Conservation (phyloP, 2,329 filamentous ascomycete genomes). For the Cryoendolithus antarcticus region DNA sequence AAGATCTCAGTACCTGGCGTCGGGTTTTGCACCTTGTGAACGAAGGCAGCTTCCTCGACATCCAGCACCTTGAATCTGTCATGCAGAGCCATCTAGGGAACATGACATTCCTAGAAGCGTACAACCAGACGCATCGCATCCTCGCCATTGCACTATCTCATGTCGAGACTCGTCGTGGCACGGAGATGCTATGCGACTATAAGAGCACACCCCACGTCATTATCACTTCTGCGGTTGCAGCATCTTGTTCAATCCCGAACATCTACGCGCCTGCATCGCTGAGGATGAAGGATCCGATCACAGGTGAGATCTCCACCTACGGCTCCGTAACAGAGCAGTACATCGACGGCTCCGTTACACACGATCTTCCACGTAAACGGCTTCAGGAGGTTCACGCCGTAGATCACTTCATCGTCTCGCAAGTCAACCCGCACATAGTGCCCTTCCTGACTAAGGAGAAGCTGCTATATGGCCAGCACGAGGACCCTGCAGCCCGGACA, state of each 20-base stretch:
- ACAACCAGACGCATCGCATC: slow-evolving; percentile 83
- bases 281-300: slow-evolving; percentile 72
- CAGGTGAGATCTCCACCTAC: slow-evolving; percentile 45
- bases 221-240: slow-evolving; percentile 93
- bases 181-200: slow-evolving; percentile 60
- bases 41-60: slow-evolving; percentile 76
- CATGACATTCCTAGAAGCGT: slow-evolving; percentile 89
- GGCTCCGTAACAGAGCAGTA: slow-evolving; percentile 67
- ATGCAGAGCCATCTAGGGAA: slow-evolving; percentile 74
- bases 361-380: slow-evolving; percentile 81
- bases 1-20: slow-evolving; percentile 37
- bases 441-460: slow-evolving; percentile 69
- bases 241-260: slow-evolving; percentile 83
- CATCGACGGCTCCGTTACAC: slow-evolving; percentile 92
- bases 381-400: slow-evolving; percentile 95
- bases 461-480: not conserved
- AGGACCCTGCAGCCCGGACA: too few relatives aligned
- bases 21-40: slow-evolving; percentile 44
- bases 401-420: slow-evolving; percentile 94
- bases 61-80: slow-evolving; percentile 64
- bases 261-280: slow-evolving; percentile 70
- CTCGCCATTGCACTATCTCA: slow-evolving; percentile 93
- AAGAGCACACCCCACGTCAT: slow-evolving; percentile 87
- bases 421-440: slow-evolving; percentile 89
- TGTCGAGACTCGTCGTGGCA: slow-evolving; percentile 54